phyloP scores from a whole-genome alignment of 495 filamentous ascomycete genomes.

The Penicillium psychrofluorescens region DNA sequence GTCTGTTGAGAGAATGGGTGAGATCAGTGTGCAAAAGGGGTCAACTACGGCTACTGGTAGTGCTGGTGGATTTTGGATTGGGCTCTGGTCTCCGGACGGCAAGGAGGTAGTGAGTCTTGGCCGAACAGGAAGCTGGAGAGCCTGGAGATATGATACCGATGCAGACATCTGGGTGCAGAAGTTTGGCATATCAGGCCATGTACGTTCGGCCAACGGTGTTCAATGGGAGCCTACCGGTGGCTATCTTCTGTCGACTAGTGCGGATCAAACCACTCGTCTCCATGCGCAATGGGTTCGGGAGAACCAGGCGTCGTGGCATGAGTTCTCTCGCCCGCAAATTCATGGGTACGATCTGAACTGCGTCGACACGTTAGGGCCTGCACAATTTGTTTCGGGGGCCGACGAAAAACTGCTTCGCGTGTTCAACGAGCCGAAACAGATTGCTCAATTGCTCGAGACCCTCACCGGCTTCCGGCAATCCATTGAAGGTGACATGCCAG shows the following conservation, averaged over 20 bases:
- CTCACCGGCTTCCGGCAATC: constrained; percentile 54
- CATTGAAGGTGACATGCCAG: constrained; percentile 51
- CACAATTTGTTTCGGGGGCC: constrained; percentile 86
- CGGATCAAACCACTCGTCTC: constrained; percentile 91
- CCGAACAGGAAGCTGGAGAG: constrained; percentile 87
- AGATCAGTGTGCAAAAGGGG: constrained; percentile 88
- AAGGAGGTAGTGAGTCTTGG: constrained; percentile 70
- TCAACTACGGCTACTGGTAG: constrained; percentile 93
- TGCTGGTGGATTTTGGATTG: constrained; percentile 92
- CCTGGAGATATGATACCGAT: constrained; percentile 56
- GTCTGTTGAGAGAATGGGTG: constrained; percentile 73
- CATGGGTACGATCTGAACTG: constrained; percentile 98
- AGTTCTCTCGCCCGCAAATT: constrained; percentile 91
- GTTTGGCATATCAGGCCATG: constrained; percentile 78
- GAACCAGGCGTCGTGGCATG: constrained; percentile 67
- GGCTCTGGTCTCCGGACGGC: constrained; percentile 82
- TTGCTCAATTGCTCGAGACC: constrained; percentile 63
- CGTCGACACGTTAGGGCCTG: constrained; percentile 61
- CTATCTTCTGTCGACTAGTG: constrained; percentile 81
- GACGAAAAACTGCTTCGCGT: constrained; percentile 96
- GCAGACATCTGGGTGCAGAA: constrained; percentile 66
- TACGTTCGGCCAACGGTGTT: constrained; percentile 66
- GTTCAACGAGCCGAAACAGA: constrained; percentile 81
- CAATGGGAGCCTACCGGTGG: constrained; percentile 78
- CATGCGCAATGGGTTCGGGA: constrained; percentile 73